These are phyloP conservation scores for Plicaturopsis crispa DNA, from an alignment of 768 basidiomycete genomes.

Conservation along the genomic window DNA sequence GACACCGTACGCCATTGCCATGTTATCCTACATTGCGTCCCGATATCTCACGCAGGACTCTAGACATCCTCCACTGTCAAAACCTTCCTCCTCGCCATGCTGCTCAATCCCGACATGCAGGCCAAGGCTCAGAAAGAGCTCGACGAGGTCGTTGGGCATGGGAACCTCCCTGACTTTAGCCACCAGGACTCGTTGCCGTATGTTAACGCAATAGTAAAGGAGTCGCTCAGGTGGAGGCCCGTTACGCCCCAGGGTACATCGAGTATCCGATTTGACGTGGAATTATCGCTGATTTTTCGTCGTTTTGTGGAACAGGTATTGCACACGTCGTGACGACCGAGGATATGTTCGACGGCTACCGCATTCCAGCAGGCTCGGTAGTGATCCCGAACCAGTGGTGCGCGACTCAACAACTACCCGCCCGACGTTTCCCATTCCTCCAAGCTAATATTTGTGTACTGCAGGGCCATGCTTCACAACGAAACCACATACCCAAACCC, in stretches of 20 bases:
- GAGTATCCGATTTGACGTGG: background rate
- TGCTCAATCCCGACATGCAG: constrained; percentile 32
- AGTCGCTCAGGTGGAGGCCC: constrained; percentile 33
- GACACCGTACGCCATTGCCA: constrained; percentile 20
- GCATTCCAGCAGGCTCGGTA: constrained; percentile 1
- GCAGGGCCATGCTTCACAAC: constrained; percentile 22
- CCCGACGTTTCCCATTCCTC: no score
- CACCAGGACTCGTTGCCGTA: constrained; percentile 33
- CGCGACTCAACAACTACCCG: background rate
- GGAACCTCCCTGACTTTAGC: constrained; percentile 32
- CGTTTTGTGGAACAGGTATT: background rate
- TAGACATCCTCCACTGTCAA: constrained; percentile 25
- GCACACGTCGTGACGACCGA: background rate
- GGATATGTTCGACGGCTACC: constrained; percentile 4
- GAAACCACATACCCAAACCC: constrained; percentile 19
- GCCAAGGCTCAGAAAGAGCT: constrained; percentile 35
- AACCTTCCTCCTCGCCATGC: constrained; percentile 26
- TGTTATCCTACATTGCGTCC: background rate
- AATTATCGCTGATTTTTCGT: background rate
- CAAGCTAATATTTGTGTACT: background rate
- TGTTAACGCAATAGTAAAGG: constrained; percentile 34
- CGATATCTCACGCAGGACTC: background rate
- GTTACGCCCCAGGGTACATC: constrained; percentile 26
- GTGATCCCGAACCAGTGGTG: constrained; percentile 2
- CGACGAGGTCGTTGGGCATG: constrained; percentile 28